Evolutionary conservation across 345 rosid genomes (phyloP).

Genomic region (Corchorus olitorius): DNA sequence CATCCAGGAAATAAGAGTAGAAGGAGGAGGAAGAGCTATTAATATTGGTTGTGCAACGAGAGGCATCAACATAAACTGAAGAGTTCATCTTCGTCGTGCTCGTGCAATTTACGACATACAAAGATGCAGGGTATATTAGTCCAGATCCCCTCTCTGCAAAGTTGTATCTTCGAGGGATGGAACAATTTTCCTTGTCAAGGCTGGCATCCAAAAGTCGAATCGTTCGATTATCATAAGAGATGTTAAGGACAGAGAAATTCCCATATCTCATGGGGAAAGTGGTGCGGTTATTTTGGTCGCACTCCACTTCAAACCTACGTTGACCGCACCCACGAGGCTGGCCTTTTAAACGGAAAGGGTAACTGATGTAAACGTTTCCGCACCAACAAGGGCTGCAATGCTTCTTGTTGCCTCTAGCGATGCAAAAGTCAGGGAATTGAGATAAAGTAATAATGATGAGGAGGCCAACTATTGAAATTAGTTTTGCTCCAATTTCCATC

Average conservation of each 20-base stretch:
- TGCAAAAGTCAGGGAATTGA: neutral
- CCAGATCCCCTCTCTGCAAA: neutral
- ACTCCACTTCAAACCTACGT: neutral
- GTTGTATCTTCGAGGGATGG: neutral
- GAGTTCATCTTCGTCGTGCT: neutral
- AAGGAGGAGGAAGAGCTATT: neutral
- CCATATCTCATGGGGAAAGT: neutral
- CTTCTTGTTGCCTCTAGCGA: neutral
- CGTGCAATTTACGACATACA: neutral
- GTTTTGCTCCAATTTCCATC: neutral
- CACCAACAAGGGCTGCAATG: neutral
- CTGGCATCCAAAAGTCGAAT: neutral
- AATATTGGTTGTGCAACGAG: neutral
- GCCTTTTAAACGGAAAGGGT: neutral
- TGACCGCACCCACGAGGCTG: neutral
- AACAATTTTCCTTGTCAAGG: neutral
- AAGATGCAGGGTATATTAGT: too few species aligned
- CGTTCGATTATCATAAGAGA: neutral
- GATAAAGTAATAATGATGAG: neutral
- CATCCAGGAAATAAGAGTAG: neutral
- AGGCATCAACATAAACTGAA: constrained; percentile 6
- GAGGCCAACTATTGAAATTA: neutral
- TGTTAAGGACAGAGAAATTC: neutral
- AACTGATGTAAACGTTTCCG: neutral
- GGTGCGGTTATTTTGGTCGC: constrained; percentile 1